Conservation (phyloP, 768 basidiomycete species). For the Leccinum sublutescens region DNA sequence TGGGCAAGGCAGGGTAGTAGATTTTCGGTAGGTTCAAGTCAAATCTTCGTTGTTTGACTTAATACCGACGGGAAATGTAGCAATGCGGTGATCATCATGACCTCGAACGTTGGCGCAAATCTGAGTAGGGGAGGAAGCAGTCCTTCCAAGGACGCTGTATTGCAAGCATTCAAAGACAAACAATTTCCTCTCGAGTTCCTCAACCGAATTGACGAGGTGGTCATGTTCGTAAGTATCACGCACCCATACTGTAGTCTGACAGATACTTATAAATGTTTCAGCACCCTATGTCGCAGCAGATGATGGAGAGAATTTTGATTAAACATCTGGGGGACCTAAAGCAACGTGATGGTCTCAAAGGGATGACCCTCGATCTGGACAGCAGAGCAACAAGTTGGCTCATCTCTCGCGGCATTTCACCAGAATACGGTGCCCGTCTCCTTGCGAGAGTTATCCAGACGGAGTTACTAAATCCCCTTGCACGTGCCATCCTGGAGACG, state of each 20-base stretch:
- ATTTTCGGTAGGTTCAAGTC: conserved; percentile 7
- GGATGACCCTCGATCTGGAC: not conserved
- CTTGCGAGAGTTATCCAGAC: conserved; percentile 46
- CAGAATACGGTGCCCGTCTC: conserved; percentile 46
- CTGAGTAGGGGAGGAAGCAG: too few species aligned
- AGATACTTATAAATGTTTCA: too few species aligned
- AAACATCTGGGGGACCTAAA: conserved; percentile 24
- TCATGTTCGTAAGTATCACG: too few species aligned
- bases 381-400: not conserved
- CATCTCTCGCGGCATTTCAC: not conserved
- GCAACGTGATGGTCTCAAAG: conserved; percentile 1
- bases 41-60: not conserved
- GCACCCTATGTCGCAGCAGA: too few species aligned
- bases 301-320: conserved; percentile 37
- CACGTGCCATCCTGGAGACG: conserved; percentile 35
- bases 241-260: too few species aligned
- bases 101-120: too few species aligned
- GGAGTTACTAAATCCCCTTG: conserved; percentile 50
- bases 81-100: too few species aligned
- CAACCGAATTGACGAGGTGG: too few species aligned
- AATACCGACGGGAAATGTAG: too few species aligned
- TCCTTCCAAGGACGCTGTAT: too few species aligned
- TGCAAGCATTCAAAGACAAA: too few species aligned
- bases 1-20: conserved; percentile 23
- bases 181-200: too few species aligned